A percentile compares a stretch with the other conserved stretches of the same genome.
These are phyloP conservation scores for Alternaria consortialis DNA, from an alignment of 2,329 filamentous ascomycete species.

Conservation along the genomic window DNA sequence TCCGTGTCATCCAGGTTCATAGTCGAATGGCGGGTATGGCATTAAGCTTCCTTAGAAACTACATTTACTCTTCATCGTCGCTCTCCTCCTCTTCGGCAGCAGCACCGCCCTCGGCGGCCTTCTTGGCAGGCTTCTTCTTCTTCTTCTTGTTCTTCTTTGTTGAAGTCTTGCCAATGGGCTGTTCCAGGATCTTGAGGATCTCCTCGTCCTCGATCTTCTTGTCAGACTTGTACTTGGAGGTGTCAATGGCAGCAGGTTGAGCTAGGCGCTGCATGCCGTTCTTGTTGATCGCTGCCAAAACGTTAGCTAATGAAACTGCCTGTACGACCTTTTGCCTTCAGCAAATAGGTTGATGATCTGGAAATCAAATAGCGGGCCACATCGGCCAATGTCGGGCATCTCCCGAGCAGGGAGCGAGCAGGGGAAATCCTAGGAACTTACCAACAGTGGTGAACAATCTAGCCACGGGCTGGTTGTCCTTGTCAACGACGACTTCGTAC, in stretches of 20 bases:
- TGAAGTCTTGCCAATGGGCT: conserved; percentile 73
- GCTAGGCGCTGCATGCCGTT: conserved; percentile 91
- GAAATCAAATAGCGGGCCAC: not conserved
- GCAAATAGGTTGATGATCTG: not conserved
- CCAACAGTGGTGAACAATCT: conserved; percentile 90
- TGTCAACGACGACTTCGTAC: conserved; percentile 95
- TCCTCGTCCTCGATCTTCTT: conserved; percentile 99
- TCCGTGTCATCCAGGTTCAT: conserved; percentile 6
- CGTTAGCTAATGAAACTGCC: conserved; percentile 21
- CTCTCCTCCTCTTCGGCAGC: conserved; percentile 50
- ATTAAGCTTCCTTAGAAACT: conserved; percentile 1
- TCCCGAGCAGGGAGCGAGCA: conserved; percentile 1
- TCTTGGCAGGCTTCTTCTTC: conserved; percentile 76
- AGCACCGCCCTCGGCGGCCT: conserved; percentile 63
- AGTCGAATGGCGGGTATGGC: conserved; percentile 1
- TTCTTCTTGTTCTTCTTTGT: conserved; percentile 87
- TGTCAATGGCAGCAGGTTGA: conserved; percentile 76
- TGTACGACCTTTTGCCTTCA: not conserved
- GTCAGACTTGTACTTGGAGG: conserved; percentile 87
- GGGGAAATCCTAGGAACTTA: conserved; percentile 74
- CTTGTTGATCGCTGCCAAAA: conserved; percentile 84
- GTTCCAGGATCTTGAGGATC: conserved; percentile 91
- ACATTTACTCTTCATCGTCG: conserved; percentile 46
- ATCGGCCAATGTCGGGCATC: conserved; percentile 2
- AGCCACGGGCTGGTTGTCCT: conserved; percentile 84